Evolutionary conservation across 2,329 filamentous ascomycete genomes (phyloP).

Genomic region (Claviceps cyperi): DNA sequence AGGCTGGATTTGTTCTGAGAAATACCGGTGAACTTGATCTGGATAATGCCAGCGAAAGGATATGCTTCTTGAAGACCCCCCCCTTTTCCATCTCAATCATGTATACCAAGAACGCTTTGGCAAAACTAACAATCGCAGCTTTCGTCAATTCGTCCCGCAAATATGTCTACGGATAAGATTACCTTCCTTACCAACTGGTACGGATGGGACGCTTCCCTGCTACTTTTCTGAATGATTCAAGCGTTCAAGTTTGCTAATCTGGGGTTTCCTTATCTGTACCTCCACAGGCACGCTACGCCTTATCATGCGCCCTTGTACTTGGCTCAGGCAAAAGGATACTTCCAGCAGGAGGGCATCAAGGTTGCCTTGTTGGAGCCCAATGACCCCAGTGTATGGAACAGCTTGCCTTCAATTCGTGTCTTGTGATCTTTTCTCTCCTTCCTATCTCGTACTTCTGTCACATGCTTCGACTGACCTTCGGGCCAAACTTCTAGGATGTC

Average conservation of each 20-base stretch:
- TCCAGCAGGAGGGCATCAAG: conserved; percentile 61
- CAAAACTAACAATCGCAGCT: conserved; percentile 34
- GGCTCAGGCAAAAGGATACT: conserved; percentile 62
- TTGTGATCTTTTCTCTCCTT: background rate
- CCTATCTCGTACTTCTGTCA: no score
- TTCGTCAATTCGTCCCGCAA: conserved; percentile 28
- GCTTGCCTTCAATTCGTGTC: no score
- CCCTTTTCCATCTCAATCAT: conserved; percentile 12
- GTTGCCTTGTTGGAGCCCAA: conserved; percentile 67
- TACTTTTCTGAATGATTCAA: no score
- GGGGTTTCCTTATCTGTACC: background rate
- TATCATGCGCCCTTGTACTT: conserved; percentile 70
- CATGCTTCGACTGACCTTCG: background rate
- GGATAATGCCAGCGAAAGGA: conserved; percentile 81
- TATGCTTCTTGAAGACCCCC: conserved; percentile 48
- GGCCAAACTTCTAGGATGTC: conserved; percentile 40
- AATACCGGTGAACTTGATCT: conserved; percentile 77
- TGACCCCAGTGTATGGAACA: conserved; percentile 48
- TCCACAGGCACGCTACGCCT: conserved; percentile 58
- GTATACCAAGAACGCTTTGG: conserved; percentile 14
- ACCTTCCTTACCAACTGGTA: conserved; percentile 78
- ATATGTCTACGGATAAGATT: conserved; percentile 72
- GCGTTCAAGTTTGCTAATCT: no score
- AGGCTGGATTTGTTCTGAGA: conserved; percentile 43
- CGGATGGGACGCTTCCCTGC: conserved; percentile 4